Evolutionary conservation across 495 filamentous ascomycete genomes (phyloP).

Genomic region (Talaromyces trachyspermus): DNA sequence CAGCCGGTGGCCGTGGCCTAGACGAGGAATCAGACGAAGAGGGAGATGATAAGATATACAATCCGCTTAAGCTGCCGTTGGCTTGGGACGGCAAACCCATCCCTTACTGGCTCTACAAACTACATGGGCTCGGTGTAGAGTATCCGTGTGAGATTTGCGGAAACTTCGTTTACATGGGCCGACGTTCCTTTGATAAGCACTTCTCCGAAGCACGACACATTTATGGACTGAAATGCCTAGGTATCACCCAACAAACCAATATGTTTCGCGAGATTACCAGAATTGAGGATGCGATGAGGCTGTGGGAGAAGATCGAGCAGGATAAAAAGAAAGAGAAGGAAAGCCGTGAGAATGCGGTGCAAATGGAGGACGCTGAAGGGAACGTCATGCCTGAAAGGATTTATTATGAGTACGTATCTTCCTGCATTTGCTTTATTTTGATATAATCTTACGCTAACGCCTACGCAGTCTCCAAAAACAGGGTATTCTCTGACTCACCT

Average conservation of each 20-base stretch:
- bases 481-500: conserved; percentile 35
- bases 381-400: conserved; percentile 99
- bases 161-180: conserved; percentile 95
- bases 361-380: conserved; percentile 97
- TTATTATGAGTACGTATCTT: conserved; percentile 62
- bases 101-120: conserved; percentile 96
- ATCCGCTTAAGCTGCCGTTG: conserved; percentile 88
- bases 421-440: background rate
- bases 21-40: conserved; percentile 59
- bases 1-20: conserved; percentile 38
- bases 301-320: conserved; percentile 90
- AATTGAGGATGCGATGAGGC: conserved; percentile 76
- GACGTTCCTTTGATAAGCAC: conserved; percentile 95
- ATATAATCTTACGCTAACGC: conserved; percentile 17
- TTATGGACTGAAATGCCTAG: conserved; percentile 85
- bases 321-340: conserved; percentile 75
- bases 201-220: conserved; percentile 91
- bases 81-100: conserved; percentile 99
- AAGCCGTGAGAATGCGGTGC: conserved; percentile 72
- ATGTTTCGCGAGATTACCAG: conserved; percentile 90
- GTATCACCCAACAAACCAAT: conserved; percentile 78
- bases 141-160: conserved; percentile 95
- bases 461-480: conserved; percentile 45
- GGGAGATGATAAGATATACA: conserved; percentile 81
- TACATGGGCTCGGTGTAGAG: conserved; percentile 92